Evolutionary conservation across 768 basidiomycete genomes (phyloP), one percentile per base, ranked within the genome.

Genomic region (Leccinum variicolor): DNA sequence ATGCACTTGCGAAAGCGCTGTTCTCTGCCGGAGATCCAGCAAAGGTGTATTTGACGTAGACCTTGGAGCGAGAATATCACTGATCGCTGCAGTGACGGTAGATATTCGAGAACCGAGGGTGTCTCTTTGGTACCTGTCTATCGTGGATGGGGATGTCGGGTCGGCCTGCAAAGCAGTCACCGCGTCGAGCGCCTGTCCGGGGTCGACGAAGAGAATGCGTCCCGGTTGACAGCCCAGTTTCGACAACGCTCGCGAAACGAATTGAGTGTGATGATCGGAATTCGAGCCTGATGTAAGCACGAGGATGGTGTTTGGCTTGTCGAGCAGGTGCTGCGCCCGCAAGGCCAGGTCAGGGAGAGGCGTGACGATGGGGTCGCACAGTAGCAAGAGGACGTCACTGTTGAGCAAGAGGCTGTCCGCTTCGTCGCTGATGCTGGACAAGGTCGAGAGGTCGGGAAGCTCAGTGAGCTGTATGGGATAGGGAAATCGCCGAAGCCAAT

Each of bases 41-140:
- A 68, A 26, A 25, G 60, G 31, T 54, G 60, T 50, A 28, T 59
- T 51, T 15, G 55, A 48, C 4, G 50, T 10, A 4, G 53, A 45
- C 19, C 47, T 54, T 1, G 55, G 52, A 31, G 52, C 9, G 31
- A 73, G 46, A 4, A 68, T 17, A 43, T 58, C 62, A 23, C 67
- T 51, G 36, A 89, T 69, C 3, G 77, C 64, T 4, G 72, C 57
- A 3, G 78, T 76, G 33, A 89, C 60, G 23, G 73, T 65, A 8
- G 85, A 80, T 26, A 90, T 69, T n/a, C 77, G 75, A 19, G 89
- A 91, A 7, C 75, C 80, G 23, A 81, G 66, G 56, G 81, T 84
- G 9, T 84, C 79, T 59, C 83, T 79, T 64, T 89, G 87, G 69
- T 84, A 92, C 57, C 74, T 76, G 58, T 89, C 84, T 14, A 91